A percentile compares a stretch with the other conserved stretches of the same genome.
phyloP scores from a whole-genome alignment of 2,329 filamentous ascomycete genomes.

The Fusarium incarnatum region DNA sequence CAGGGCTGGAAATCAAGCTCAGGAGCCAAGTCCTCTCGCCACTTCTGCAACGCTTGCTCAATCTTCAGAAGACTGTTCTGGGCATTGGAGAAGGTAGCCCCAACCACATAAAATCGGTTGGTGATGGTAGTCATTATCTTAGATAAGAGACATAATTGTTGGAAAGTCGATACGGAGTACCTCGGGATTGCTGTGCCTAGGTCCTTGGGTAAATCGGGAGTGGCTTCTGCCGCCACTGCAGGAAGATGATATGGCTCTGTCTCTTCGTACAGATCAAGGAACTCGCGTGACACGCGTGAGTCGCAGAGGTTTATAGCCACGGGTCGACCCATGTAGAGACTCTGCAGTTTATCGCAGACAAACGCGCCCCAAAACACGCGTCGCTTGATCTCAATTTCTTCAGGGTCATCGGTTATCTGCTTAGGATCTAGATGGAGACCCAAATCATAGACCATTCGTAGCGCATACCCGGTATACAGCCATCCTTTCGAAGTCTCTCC shows the following conservation, averaged over 20 bases:
- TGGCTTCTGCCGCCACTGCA: fast-evolving
- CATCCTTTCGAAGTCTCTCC: slow-evolving; percentile 22
- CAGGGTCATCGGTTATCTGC: not conserved
- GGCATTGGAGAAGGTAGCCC: slow-evolving; percentile 8
- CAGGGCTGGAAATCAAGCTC: slow-evolving; percentile 17
- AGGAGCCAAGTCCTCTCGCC: not conserved
- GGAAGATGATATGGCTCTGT: slow-evolving; percentile 14
- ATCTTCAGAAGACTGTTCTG: slow-evolving; percentile 4
- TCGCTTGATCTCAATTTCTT: slow-evolving; percentile 14
- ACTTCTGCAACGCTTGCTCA: slow-evolving; percentile 3
- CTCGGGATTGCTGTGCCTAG: not conserved
- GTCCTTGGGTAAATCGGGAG: fast-evolving
- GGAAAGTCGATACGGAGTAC: slow-evolving; percentile 16
- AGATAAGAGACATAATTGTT: slow-evolving; percentile 9
- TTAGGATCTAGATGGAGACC: slow-evolving; percentile 4
- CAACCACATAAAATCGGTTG: slow-evolving; percentile 18
- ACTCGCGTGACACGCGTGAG: slow-evolving; percentile 8
- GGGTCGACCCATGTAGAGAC: slow-evolving; percentile 12
- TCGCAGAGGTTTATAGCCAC: slow-evolving; percentile 5
- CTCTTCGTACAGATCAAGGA: slow-evolving; percentile 17
- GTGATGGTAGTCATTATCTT: slow-evolving; percentile 23
- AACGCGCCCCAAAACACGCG: slow-evolving; percentile 11
- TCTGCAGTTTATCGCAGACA: slow-evolving; percentile 58
- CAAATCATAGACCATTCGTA: slow-evolving; percentile 20
- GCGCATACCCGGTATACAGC: slow-evolving; percentile 4